These are phyloP conservation scores for Phascolomyces articulosus DNA, from an alignment of 371 early-diverging fungal species.

Conservation along the genomic window DNA sequence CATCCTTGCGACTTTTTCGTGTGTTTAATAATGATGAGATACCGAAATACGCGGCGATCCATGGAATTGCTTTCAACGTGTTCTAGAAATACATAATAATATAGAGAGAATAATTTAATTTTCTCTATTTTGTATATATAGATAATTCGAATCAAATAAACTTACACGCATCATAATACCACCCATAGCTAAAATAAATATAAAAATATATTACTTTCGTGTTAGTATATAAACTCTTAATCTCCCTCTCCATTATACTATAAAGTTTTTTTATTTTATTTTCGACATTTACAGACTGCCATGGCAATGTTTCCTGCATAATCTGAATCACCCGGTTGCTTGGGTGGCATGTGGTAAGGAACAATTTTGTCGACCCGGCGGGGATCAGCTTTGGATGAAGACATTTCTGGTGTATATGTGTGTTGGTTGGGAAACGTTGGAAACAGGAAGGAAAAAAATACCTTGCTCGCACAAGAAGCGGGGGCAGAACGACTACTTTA, in stretches of 20 bases:
- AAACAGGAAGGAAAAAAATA: neutral
- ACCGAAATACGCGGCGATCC: slow-evolving; percentile 51
- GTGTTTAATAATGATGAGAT: slow-evolving; percentile 37
- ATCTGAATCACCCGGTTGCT: slow-evolving; percentile 28
- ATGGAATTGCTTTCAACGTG: slow-evolving; percentile 38
- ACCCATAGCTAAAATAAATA: slow-evolving; percentile 37
- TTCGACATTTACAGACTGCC: slow-evolving; percentile 34
- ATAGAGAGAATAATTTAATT: neutral
- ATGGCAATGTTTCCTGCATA: slow-evolving; percentile 38
- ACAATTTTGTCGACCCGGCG: slow-evolving; percentile 44
- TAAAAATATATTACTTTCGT: neutral
- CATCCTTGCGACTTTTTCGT: slow-evolving; percentile 39
- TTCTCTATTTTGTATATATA: neutral
- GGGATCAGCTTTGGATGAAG: slow-evolving; percentile 47
- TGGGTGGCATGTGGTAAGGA: slow-evolving; percentile 43
- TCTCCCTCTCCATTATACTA: too few species aligned
- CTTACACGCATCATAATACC: slow-evolving; percentile 48
- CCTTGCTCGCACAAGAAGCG: neutral
- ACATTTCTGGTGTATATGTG: slow-evolving; percentile 20
- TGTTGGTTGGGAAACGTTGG: neutral
- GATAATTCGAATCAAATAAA: neutral
- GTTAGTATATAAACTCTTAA: too few species aligned
- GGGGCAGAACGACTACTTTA: neutral
- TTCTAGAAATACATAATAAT: slow-evolving; percentile 30
- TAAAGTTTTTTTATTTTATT: neutral